Conservation (phyloP, 2,329 filamentous ascomycete species). For the Colletotrichum camelliae region DNA sequence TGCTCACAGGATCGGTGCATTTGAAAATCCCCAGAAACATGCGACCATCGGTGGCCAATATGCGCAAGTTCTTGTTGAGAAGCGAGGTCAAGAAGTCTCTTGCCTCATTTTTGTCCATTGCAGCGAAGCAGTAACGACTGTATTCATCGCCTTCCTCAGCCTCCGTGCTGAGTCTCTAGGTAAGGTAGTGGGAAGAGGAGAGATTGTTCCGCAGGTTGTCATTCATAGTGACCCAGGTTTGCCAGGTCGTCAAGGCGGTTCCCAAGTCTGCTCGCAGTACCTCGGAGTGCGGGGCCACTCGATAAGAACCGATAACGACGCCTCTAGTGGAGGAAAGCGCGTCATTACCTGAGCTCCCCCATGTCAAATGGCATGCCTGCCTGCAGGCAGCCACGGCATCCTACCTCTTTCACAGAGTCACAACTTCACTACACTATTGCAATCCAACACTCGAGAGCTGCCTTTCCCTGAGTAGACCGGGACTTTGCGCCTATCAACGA, state of each 20-base stretch:
- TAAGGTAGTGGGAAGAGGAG: background rate
- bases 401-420: conserved; percentile 4
- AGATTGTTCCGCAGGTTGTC: background rate
- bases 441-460: background rate
- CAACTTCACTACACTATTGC: background rate
- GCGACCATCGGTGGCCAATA: conserved; percentile 82
- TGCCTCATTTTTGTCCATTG: conserved; percentile 58
- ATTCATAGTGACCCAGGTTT: background rate
- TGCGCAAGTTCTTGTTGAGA: conserved; percentile 78
- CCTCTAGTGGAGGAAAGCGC: conserved; percentile 9
- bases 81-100: conserved; percentile 66
- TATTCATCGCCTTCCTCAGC: background rate
- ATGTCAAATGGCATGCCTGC: background rate
- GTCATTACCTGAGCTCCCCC: conserved; percentile 13
- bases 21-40: conserved; percentile 92
- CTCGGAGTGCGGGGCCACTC: background rate
- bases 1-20: conserved; percentile 79
- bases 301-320: conserved; percentile 15
- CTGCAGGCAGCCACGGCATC: background rate
- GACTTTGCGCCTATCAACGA: background rate
- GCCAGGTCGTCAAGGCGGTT: background rate
- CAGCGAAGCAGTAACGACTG: background rate
- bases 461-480: background rate
- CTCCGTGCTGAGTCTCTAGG: background rate
- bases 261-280: background rate